phyloP scores from a whole-genome alignment of 2,329 filamentous ascomycete species.

The Mollisia scopiformis region DNA sequence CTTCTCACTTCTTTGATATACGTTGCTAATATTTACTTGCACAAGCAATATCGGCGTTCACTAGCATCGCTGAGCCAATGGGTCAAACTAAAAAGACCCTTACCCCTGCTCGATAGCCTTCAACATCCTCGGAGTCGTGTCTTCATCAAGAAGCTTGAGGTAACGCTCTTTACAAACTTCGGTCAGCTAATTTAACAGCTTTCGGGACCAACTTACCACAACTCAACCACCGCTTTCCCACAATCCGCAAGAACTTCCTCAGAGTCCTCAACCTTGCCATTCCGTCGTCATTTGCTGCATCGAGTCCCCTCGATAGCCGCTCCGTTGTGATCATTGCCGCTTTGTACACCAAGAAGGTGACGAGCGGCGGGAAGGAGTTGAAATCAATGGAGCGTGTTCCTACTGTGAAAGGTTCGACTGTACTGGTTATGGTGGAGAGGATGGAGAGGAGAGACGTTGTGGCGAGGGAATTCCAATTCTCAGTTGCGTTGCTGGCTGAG shows the following conservation, averaged over 20 bases:
- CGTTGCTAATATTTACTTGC: no score
- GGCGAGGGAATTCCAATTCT: slow-evolving; percentile 10
- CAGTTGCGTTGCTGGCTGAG: slow-evolving; percentile 4
- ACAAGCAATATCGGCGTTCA: no score
- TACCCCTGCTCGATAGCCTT: slow-evolving; percentile 5
- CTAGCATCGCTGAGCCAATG: slow-evolving; percentile 14
- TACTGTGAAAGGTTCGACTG: slow-evolving; percentile 5
- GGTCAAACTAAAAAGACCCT: no score
- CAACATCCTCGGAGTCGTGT: slow-evolving; percentile 26
- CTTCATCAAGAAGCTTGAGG: slow-evolving; percentile 26
- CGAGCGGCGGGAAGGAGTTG: slow-evolving; percentile 19
- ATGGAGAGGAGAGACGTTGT: no score
- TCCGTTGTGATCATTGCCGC: slow-evolving; percentile 21
- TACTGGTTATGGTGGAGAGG: slow-evolving; percentile 8
- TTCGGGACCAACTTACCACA: slow-evolving; percentile 12
- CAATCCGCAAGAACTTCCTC: slow-evolving; percentile 18
- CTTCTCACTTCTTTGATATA: no score
- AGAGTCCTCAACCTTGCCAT: slow-evolving; percentile 18
- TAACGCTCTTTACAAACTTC: slow-evolving; percentile 21
- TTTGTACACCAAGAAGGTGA: slow-evolving; percentile 23
- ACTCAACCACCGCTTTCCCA: slow-evolving; percentile 22
- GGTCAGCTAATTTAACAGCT: background rate
- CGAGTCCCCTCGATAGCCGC: slow-evolving; percentile 8
- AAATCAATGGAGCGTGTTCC: background rate
- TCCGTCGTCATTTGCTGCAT: slow-evolving; percentile 4